A percentile compares a stretch with the other conserved stretches of the same genome.
Conservation (phyloP, 2,329 filamentous ascomycete species). For the Plectosphaerella cucumerina region DNA sequence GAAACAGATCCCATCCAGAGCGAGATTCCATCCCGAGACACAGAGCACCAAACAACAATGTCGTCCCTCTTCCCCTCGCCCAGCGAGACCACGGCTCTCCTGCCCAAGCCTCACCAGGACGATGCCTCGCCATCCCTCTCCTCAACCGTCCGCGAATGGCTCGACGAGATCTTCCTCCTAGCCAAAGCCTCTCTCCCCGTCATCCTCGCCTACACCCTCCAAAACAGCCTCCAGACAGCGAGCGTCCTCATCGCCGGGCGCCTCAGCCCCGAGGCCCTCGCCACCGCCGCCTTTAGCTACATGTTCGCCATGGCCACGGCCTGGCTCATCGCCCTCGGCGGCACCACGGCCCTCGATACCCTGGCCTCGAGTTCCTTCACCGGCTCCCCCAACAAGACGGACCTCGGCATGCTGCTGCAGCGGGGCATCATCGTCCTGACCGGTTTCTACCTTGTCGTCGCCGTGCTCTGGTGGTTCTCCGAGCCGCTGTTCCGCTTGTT, state of each 20-base stretch:
- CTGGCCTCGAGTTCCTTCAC: constrained; percentile 81
- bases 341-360: constrained; percentile 82
- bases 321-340: constrained; percentile 82
- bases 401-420: constrained; percentile 75
- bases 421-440: constrained; percentile 69
- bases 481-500: constrained; percentile 70
- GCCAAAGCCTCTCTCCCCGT: constrained; percentile 69
- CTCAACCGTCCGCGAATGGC: neutral
- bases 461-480: constrained; percentile 69
- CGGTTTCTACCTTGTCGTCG: constrained; percentile 68
- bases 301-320: constrained; percentile 92
- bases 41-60: neutral
- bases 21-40: too few relatives aligned
- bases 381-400: constrained; percentile 71
- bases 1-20: too few relatives aligned
- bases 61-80: constrained; percentile 5
- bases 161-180: constrained; percentile 61
- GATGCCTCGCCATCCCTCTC: neutral
- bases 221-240: constrained; percentile 79
- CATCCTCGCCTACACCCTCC: constrained; percentile 78
- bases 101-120: constrained; percentile 7
- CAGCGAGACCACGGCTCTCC: constrained; percentile 10
- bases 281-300: constrained; percentile 81
- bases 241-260: constrained; percentile 80
- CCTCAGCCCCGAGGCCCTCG: constrained; percentile 72